Percentiles rank a stretch among this genome's conserved stretches.
phyloP scores from a whole-genome alignment of 768 basidiomycete species.

The Gloeopeniophorella convolvens region DNA sequence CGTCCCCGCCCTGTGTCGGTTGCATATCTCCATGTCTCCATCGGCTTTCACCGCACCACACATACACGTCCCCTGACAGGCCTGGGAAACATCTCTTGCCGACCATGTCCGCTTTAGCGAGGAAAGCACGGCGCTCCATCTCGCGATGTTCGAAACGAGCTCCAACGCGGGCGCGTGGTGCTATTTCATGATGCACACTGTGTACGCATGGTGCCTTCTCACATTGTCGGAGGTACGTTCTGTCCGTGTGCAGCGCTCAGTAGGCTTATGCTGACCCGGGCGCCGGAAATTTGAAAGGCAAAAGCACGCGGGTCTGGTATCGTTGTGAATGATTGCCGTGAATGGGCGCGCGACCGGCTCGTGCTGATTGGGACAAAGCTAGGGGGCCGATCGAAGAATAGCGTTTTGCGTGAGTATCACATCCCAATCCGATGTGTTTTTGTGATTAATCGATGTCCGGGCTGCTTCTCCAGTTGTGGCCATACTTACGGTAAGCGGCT shows the following conservation, averaged over 20 bases:
- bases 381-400: constrained; percentile 36
- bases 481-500: constrained; percentile 53
- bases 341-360: constrained; percentile 36
- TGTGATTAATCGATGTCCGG: constrained; percentile 38
- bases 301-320: neutral
- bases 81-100: constrained; percentile 64
- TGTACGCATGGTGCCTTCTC: constrained; percentile 62
- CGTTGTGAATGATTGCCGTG: constrained; percentile 18
- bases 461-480: constrained; percentile 53
- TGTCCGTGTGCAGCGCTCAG: neutral
- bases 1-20: neutral
- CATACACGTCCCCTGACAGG: constrained; percentile 30
- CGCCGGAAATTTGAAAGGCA: no score
- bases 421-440: neutral
- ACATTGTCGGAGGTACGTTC: constrained; percentile 55
- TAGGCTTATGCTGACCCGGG: no score
- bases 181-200: constrained; percentile 67
- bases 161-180: constrained; percentile 79
- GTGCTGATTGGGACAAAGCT: constrained; percentile 34
- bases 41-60: neutral
- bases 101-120: constrained; percentile 66
- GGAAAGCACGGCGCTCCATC: constrained; percentile 59
- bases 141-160: constrained; percentile 73
- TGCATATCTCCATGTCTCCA: neutral
- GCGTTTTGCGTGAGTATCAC: constrained; percentile 38